A percentile compares a stretch with the other conserved stretches of the same genome.
These are phyloP conservation scores for Candida coquimbonensis DNA, from an alignment of 805 yeast species.

Conservation along the genomic window DNA sequence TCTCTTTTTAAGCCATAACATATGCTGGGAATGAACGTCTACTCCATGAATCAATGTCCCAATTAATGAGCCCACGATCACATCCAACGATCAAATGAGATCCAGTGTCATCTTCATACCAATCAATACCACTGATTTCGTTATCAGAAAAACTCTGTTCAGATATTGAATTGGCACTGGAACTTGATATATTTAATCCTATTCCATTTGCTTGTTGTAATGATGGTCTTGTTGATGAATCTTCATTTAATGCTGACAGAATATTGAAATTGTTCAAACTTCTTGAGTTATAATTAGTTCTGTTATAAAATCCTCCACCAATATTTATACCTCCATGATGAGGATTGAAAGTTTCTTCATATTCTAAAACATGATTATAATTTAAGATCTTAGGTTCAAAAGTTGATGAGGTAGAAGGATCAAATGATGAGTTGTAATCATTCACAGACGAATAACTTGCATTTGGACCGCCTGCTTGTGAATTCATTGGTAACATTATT, in stretches of 20 bases:
- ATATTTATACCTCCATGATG: neutral
- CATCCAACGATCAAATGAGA: conserved; percentile 53
- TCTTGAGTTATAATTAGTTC: conserved; percentile 15
- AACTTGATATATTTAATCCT: neutral
- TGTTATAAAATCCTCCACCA: neutral
- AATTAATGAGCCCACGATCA: conserved; percentile 58
- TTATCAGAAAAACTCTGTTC: conserved; percentile 27
- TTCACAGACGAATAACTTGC: conserved; percentile 5
- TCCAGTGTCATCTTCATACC: conserved; percentile 45
- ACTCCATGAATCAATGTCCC: conserved; percentile 63
- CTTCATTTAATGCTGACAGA: conserved; percentile 19
- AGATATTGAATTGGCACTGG: conserved; percentile 10
- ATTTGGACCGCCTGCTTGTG: conserved; percentile 1
- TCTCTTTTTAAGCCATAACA: conserved; percentile 31
- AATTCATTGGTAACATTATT: conserved; percentile 48
- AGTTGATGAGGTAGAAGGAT: neutral
- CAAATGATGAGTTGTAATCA: neutral
- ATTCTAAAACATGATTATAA: conserved; percentile 17
- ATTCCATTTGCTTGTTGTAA: conserved; percentile 5
- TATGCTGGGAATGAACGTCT: conserved; percentile 56
- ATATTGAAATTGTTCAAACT: conserved; percentile 19
- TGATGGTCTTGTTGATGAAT: neutral
- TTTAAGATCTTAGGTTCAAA: conserved; percentile 19
- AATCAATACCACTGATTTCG: conserved; percentile 57
- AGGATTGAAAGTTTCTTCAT: conserved; percentile 13